Evolutionary conservation across 257 asterid genomes (phyloP), one percentile per base, ranked within the genome.

Genomic region (Capsicum rhomboideum): DNA sequence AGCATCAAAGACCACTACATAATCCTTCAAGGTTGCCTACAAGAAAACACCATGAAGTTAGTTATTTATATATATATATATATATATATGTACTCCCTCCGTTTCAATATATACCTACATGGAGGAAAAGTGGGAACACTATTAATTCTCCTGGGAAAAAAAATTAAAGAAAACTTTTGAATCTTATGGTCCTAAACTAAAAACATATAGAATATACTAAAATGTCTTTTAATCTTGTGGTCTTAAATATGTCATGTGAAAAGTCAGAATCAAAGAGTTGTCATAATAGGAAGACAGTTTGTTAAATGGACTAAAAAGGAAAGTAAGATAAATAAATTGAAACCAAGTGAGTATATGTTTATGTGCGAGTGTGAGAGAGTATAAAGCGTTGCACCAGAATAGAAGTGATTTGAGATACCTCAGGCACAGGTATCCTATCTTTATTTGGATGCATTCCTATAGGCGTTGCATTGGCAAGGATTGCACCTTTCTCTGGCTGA

Each of bases 381-480:
- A 34, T 16, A 37, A 69, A 37, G 53, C 9, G 29, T 1, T 10
- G 77, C 26, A 67, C 77, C 77, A 37, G 55, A 58, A 40, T 42
- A 7, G 37, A 13, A 72, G 44, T 59, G 59, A 82, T 42, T 49
- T 53, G 26, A 21, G 40, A 56, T 82, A 89, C 92, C 94, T 91
- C 82, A 1, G 86, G 75, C 78, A 92, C 91, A 20, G 94, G 94
- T 61, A 92, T 90, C 63, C 92, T 85, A 11, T 90, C 87, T 50
- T 58, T 86, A 31, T 91, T 88, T 17, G 96, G 96, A 87, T 92
- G 88, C 96, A 92, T 92, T 89, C 94, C 96, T 61, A 92, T 21
- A 78, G 96, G 96, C 6, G 96, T 92, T 26, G 96, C 96, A 85
- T 92, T 92, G 77, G 94, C 94, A 53, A 92, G 93, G 82, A 92